A percentile compares a stretch with the other conserved stretches of the same genome.
Conservation (phyloP, 2,329 filamentous ascomycete species). For the Pseudocercospora crystallina region DNA sequence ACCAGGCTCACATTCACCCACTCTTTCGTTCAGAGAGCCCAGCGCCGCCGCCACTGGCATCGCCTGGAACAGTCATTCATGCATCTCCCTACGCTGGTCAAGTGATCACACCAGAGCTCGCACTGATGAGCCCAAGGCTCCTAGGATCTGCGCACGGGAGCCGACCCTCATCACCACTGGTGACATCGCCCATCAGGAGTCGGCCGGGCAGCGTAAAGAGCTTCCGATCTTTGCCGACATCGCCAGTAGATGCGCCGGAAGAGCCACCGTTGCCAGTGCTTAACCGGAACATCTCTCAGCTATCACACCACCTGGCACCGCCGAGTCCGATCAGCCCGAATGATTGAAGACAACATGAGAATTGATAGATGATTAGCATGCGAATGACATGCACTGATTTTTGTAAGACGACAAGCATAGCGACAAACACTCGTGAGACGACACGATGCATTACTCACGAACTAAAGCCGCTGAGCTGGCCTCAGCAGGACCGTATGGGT, state of each 20-base stretch:
- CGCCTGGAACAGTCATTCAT: constrained; percentile 68
- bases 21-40: constrained; percentile 74
- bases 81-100: constrained; percentile 69
- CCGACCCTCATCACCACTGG: constrained; percentile 16
- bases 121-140: constrained; percentile 21
- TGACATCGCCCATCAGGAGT: constrained; percentile 12
- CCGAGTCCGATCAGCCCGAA: background rate
- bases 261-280: constrained; percentile 9
- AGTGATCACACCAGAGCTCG: constrained; percentile 47
- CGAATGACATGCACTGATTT: no score
- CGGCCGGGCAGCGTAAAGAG: constrained; percentile 25
- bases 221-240: constrained; percentile 15
- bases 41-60: constrained; percentile 61
- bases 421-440: no score
- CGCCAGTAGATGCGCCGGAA: constrained; percentile 6
- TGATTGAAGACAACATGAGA: background rate
- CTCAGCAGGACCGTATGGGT: no score
- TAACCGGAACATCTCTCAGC: background rate
- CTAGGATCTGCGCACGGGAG: constrained; percentile 25
- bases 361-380: no score
- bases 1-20: constrained; percentile 73
- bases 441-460: no score
- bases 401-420: no score
- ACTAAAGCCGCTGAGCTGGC: no score
- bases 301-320: background rate